A percentile compares a stretch with the other conserved stretches of the same genome.
Conservation (phyloP, 495 filamentous ascomycete species). For the Elaphomyces granulatus region DNA sequence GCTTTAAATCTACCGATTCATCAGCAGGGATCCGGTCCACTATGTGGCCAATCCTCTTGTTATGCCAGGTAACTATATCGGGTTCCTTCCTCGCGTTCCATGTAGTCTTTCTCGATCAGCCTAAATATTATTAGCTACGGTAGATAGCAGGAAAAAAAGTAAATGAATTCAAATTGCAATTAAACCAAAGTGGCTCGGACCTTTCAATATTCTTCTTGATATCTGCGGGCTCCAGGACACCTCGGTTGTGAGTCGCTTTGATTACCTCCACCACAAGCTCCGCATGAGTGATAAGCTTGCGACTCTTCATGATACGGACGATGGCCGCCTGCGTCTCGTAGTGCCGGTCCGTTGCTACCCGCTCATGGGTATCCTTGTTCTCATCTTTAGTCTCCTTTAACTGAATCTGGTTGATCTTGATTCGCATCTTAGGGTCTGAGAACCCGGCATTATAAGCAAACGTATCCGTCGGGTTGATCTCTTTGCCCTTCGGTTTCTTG, state of each 20-base stretch:
- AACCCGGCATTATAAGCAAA: conserved; percentile 72
- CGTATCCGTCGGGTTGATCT: conserved; percentile 59
- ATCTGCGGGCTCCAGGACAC: conserved; percentile 65
- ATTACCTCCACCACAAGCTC: conserved; percentile 81
- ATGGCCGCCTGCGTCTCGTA: conserved; percentile 97
- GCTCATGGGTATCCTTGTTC: conserved; percentile 83
- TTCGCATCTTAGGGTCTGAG: conserved; percentile 64
- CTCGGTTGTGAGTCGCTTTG: conserved; percentile 69
- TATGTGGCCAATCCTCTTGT: too few species aligned
- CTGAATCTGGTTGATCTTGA: conserved; percentile 99
- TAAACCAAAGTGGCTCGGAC: conserved; percentile 30
- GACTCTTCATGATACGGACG: conserved; percentile 91
- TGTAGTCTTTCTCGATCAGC: conserved; percentile 90
- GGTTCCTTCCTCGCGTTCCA: conserved; percentile 68
- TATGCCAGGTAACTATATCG: conserved; percentile 75
- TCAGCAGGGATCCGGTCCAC: too few species aligned
- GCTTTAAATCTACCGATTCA: conserved; percentile 18
- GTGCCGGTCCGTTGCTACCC: conserved; percentile 75
- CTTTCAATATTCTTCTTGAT: conserved; percentile 97
- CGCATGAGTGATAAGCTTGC: conserved; percentile 69
- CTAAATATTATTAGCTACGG: conserved; percentile 23
- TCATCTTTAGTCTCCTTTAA: conserved; percentile 85
- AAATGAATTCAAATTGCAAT: background rate
- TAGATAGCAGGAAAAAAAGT: conserved; percentile 1
- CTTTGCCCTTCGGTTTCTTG: conserved; percentile 74